Evolutionary conservation across 1,284 basidiomycete species (phyloP).

Genomic region (Stygiomarasmius scandens): DNA sequence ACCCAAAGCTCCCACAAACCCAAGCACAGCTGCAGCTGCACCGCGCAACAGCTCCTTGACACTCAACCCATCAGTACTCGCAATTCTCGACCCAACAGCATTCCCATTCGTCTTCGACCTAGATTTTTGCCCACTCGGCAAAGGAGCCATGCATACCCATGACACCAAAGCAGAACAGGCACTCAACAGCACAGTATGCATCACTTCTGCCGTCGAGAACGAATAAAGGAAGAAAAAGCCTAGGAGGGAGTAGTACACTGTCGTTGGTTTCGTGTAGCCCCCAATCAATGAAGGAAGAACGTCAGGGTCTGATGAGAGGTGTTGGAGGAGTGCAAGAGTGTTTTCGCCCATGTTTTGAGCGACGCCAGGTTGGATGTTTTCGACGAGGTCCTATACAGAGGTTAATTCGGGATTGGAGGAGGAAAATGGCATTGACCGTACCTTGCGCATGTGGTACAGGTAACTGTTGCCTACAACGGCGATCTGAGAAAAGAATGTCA

Average conservation of each 20-base stretch:
- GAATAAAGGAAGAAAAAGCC: slow-evolving; percentile 77
- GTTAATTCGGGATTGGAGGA: background rate
- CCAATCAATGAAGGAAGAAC: slow-evolving; percentile 57
- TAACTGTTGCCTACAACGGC: slow-evolving; percentile 94
- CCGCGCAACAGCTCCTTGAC: slow-evolving; percentile 43
- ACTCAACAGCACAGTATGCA: slow-evolving; percentile 61
- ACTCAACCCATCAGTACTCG: background rate
- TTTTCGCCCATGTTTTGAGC: slow-evolving; percentile 95
- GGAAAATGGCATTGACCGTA: slow-evolving; percentile 17
- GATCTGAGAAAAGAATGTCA: slow-evolving; percentile 58
- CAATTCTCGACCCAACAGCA: too few species aligned
- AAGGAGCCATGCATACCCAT: background rate
- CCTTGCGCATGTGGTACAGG: slow-evolving; percentile 87
- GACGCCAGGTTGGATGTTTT: slow-evolving; percentile 81
- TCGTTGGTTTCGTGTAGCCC: slow-evolving; percentile 60
- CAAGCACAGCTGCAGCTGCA: slow-evolving; percentile 45
- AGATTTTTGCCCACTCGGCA: background rate
- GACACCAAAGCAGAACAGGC: slow-evolving; percentile 49
- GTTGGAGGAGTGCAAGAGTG: slow-evolving; percentile 78
- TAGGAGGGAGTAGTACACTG: slow-evolving; percentile 79
- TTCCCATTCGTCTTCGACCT: too few species aligned
- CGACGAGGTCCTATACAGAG: slow-evolving; percentile 64
- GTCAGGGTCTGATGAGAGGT: slow-evolving; percentile 66
- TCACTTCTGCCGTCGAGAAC: slow-evolving; percentile 68
- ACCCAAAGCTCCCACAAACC: slow-evolving; percentile 61